A percentile compares a stretch with the other conserved stretches of the same genome.
Conservation (phyloP, 352 stramenopile species). For the Globisporangium orthogonon region DNA sequence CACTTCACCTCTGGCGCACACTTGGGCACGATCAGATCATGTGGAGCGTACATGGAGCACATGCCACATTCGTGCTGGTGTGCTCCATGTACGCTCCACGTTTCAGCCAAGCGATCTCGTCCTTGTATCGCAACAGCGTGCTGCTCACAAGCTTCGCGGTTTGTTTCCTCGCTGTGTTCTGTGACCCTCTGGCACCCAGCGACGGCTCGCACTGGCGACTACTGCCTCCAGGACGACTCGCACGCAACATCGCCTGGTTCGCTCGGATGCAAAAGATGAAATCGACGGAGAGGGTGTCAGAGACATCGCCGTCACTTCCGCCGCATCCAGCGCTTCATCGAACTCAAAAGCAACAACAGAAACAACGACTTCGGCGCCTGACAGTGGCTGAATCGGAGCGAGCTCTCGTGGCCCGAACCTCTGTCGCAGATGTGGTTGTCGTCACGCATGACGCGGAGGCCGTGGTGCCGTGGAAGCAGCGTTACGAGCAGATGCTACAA, state of each 20-base stretch:
- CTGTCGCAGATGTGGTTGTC: constrained; percentile 20
- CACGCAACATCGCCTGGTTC: too few relatives aligned
- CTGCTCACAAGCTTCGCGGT: too few relatives aligned
- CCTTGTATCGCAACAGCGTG: too few relatives aligned
- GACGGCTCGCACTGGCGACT: neutral
- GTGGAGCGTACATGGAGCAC: too few relatives aligned
- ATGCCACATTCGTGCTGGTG: too few relatives aligned
- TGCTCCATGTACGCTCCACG: too few relatives aligned
- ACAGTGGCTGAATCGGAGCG: neutral
- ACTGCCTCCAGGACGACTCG: neutral
- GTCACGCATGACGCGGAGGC: constrained; percentile 27
- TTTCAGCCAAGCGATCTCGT: too few relatives aligned
- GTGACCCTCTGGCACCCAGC: neutral
- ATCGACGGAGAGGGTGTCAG: too few relatives aligned
- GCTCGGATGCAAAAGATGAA: neutral
- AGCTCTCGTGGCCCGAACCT: constrained; percentile 2
- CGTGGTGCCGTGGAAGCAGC: constrained; percentile 29
- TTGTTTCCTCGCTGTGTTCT: too few relatives aligned
- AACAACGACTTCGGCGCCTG: neutral
- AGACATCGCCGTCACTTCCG: neutral
- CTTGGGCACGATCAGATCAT: too few relatives aligned
- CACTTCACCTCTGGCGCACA: too few relatives aligned
- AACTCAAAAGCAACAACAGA: neutral
- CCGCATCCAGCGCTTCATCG: neutral
- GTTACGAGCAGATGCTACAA: constrained; percentile 25